Evolutionary conservation across 345 rosid species (phyloP), one percentile per base, ranked within the genome.

Genomic region (Citropsis articulata): DNA sequence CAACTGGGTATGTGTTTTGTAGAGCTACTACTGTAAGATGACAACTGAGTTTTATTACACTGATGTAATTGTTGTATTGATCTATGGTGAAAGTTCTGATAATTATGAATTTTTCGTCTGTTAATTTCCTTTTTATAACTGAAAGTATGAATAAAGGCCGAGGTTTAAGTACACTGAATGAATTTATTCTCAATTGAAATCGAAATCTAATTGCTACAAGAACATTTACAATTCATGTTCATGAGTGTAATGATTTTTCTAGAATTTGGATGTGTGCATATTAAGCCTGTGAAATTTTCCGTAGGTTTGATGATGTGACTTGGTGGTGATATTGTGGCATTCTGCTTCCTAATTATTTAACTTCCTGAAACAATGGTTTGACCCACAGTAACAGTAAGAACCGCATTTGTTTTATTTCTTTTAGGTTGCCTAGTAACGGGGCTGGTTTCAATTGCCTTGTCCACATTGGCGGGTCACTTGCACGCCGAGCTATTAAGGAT

Each of bases 401-500:
- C 30, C 18, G 2, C 5, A 9, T 8, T n/a, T 66, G 9, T 38
- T 6, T 33, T 1, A n/a, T 13, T 13, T 1, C 27, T 1, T n/a
- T 22, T 68, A 3, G 33, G 35, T 14, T 73, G 45, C 45, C 1
- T 4, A 5, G 40, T 60, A 60, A 36, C 0, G 25, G 4, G 33
- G 24, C 14, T 33, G 27, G 42, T 53, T 64, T 80, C 16, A 9
- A 28, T 56, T 74, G 35, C 48, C 24, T 27, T 71, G 16, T 38
- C 33, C 79, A 92, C 90, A 83, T 90, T 0, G 89, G 50, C 19
- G 91, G 97, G 8, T 92, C 92, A 1, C 86, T 90, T 69, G 97
- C 97, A 35, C 80, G 90, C 65, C 84, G 78, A 77, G 97, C 93
- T 8, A 92, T 90, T 71, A 85, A 84, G 88, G 97, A 92, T 71